Evolutionary conservation across 108 stramenopile species (phyloP).

Genomic region (Cyclostephanos invisitatus): DNA sequence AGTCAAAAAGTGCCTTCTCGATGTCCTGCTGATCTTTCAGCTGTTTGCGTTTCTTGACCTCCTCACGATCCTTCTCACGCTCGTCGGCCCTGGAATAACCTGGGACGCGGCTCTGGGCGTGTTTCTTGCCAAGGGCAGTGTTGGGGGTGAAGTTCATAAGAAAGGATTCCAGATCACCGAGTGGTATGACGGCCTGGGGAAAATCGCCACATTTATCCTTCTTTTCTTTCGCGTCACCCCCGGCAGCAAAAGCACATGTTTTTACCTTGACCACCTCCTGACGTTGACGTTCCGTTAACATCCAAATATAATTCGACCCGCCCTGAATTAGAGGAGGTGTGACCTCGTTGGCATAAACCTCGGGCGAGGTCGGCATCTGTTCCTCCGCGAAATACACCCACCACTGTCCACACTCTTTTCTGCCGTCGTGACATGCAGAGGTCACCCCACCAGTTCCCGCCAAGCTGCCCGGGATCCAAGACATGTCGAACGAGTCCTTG

Average conservation of each 20-base stretch:
- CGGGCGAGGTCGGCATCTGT: slow-evolving; percentile 84
- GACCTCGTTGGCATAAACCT: slow-evolving; percentile 85
- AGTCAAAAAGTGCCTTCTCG: slow-evolving; percentile 87
- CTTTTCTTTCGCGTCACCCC: slow-evolving; percentile 30
- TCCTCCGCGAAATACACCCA: slow-evolving; percentile 89
- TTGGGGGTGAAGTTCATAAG: slow-evolving; percentile 87
- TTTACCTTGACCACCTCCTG: slow-evolving; percentile 71
- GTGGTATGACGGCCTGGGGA: slow-evolving; percentile 82
- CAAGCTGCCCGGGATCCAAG: slow-evolving; percentile 82
- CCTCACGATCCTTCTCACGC: slow-evolving; percentile 68
- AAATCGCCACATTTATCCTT: slow-evolving; percentile 56
- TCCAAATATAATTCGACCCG: slow-evolving; percentile 84
- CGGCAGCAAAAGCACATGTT: slow-evolving; percentile 54
- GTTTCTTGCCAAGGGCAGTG: slow-evolving; percentile 86
- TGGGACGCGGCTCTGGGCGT: slow-evolving; percentile 69
- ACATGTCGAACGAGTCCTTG: slow-evolving; percentile 84
- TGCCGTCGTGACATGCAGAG: slow-evolving; percentile 54
- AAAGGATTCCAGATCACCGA: slow-evolving; percentile 84
- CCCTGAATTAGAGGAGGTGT: slow-evolving; percentile 76
- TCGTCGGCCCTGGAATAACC: slow-evolving; percentile 78
- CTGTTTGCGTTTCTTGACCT: slow-evolving; percentile 81
- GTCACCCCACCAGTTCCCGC: slow-evolving; percentile 76
- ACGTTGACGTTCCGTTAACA: slow-evolving; percentile 85
- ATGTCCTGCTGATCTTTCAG: slow-evolving; percentile 88
- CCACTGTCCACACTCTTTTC: slow-evolving; percentile 84